Base-by-base conservation (phyloP, 2,329 filamentous ascomycete genomes). In the Aureobasidium sp. region DNA sequence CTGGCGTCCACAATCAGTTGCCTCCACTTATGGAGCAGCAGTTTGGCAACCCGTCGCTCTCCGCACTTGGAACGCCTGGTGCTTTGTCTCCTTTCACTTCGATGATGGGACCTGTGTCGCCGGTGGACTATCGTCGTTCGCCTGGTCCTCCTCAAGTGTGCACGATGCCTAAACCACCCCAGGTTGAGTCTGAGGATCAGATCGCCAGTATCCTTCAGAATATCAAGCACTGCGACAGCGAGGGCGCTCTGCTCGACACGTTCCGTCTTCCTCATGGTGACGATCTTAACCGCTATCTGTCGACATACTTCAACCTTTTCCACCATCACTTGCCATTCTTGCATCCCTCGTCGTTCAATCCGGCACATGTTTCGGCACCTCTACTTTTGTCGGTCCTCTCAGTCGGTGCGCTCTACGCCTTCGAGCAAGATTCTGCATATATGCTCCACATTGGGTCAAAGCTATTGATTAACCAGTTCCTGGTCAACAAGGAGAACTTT, bases 401-500 rank as follows among this genome's bases (percentile, higher is more conserved):
- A 29, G 97, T 99, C 65, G 94, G 94, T 69, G 93, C 94, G 10
- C 79, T 99, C 23, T 97, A 97, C 76, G 93, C 93, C 17, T 97
- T 97, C 73, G 93, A 97, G 71, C 91, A 96, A 72, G 93, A 97
- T 69, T 90, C 96, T 73, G 94, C 94, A 0, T 97, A 97, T 74
- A 91, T 96, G 82, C 85, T 97, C 26, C 94, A 99, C 77, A 96
- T 97, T 68, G 94, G 93, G 20, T 96, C 94, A 64, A 99, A 97
- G 80, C 89, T 97, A 32, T 84, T 99, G 20, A 92, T 97, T 70
- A 97, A 95, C 73, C 91, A 97, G 74, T 97, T 97, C 75, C 76
- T 99, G 65, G 91, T 96, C 76, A 95, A 97, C 79, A 97, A 97
- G 80, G 92, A 97, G 75, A 96, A 96, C 77, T 97, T 97, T 75